Evolutionary conservation across 306 rosid species (phyloP), one percentile per base, ranked within the genome.

Genomic region (Sophora flavescens): DNA sequence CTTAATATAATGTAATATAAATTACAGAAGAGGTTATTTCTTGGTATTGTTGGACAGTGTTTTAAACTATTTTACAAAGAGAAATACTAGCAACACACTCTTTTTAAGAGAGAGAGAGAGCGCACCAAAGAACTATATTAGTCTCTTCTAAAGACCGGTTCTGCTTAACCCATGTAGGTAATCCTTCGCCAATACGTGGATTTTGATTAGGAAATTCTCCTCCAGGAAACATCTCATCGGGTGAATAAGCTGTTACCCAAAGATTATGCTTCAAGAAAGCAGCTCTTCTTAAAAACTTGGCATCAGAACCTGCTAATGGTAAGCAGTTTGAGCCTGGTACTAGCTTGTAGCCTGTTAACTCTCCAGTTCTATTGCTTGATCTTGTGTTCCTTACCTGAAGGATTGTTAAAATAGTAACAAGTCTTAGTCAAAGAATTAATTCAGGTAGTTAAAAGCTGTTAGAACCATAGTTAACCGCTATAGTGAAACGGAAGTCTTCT

Each of bases 141-240:
- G 88, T 82, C 85, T 93, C 98, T 84, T 93, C 98, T 42, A 93
- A 75, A 30, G 91, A 50, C 17, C 97, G 83, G 70, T 93, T 80
- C 84, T 91, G 80, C 83, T 89, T 77, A 66, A 93, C 90, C 98
- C 96, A 91, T 26, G 98, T 89, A 50, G 93, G 80, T 51, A 93
- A 81, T 51, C 98, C 98, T 81, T 91, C 97, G 6, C 92, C 79
- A 11, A 75, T 90, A 5, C 92, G 91, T 18, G 98, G 97, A 84
- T 93, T 93, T 78, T 93, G 98, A 82, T 93, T 93, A 3, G 98
- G 97, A 65, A 93, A 93, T 80, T 93, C 93, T 75, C 97, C 98
- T 69, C 98, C 98, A 8, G 97, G 97, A 83, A 82, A 91, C 91
- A 81, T 78, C 75, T 93, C 96, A 83, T 81, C 86, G 3, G 79